Base-by-base conservation (phyloP, 768 basidiomycete genomes). In the Cytidiella melzeri region DNA sequence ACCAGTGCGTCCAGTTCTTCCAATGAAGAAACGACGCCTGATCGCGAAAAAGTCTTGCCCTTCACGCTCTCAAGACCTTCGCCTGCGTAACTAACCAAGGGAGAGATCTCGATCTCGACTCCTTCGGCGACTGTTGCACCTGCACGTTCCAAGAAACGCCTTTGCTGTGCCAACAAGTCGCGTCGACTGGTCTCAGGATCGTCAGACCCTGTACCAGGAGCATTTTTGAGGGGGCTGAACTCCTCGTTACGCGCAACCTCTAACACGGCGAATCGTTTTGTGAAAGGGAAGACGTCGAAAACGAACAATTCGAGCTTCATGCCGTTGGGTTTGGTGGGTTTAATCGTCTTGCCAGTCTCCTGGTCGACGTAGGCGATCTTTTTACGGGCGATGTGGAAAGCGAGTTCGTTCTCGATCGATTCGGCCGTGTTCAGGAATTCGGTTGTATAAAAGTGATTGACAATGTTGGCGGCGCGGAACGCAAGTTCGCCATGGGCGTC, bases 291-390 rank as follows among this genome's bases (percentile, higher is more conserved):
- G 40, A 99, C 96, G 68, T 99, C 96, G 61, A 99, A 99, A 26
- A 99, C 88, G 69, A 99, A 99, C 72, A 94, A 73, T 68, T 99
- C 96, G 54, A 99, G 81, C 71, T 99, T 99, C 91, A 98, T 95
- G 53, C 96, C 96, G 65, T 99, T 98, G n/a, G 92, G 89, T 62
- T 84, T 83, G 54, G 69, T 66, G 2, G 96, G 94, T 63, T 93
- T 94, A 63, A 94, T 67, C 3, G 61, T 21, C 53, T 81, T 72
- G 18, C 90, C 93, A 12, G 77, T 76, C 48, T 75, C 61, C n/a
- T n/a, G n/a, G 51, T 91, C 83, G 54, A 93, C 72, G 57, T 86
- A 79, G 5, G 92, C 75, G 56, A 99, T 98, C 77, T 98, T 99
- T 72, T 99, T 99, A 58, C 87, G 83, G 36, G 96, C 96, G 59